Evolutionary conservation across 495 filamentous ascomycete genomes (phyloP).

Genomic region (Aspergillus wentii): DNA sequence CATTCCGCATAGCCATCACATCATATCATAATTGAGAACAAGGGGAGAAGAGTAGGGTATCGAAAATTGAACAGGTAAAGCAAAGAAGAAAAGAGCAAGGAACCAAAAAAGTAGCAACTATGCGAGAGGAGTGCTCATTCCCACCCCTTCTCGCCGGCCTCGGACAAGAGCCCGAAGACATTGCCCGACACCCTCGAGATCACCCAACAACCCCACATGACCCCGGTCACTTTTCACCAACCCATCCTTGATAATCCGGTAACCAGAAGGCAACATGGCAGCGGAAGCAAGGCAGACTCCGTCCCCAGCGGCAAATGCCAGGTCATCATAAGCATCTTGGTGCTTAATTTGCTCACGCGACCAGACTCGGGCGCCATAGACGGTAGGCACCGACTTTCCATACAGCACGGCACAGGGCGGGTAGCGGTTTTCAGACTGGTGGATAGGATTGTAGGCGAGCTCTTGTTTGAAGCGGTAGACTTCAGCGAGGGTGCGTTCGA

Average conservation of each 20-base stretch:
- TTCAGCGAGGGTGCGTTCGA: conserved; percentile 68
- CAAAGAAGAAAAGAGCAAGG: too few species aligned
- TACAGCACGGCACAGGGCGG: conserved; percentile 85
- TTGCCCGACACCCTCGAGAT: conserved; percentile 75
- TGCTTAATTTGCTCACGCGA: conserved; percentile 65
- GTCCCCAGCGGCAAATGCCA: conserved; percentile 83
- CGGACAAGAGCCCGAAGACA: conserved; percentile 62
- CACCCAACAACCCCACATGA: conserved; percentile 80
- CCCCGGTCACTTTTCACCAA: conserved; percentile 76
- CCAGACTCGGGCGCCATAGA: conserved; percentile 69
- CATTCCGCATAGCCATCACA: too few species aligned
- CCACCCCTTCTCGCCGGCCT: conserved; percentile 68
- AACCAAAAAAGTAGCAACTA: too few species aligned
- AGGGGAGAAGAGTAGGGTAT: too few species aligned
- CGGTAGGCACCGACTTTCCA: conserved; percentile 80
- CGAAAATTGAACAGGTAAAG: too few species aligned
- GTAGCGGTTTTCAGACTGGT: conserved; percentile 63
- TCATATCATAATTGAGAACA: too few species aligned
- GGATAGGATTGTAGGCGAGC: conserved; percentile 53
- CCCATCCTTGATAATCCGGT: conserved; percentile 64
- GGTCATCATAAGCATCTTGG: conserved; percentile 78
- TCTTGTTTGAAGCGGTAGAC: conserved; percentile 70
- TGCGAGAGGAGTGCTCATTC: too few species aligned
- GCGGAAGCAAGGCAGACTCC: conserved; percentile 83
- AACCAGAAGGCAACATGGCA: conserved; percentile 81